Percentiles rank a stretch among this genome's conserved stretches.
Conservation (phyloP, 176 grass and related monocot genomes). For the Poa pratensis region DNA sequence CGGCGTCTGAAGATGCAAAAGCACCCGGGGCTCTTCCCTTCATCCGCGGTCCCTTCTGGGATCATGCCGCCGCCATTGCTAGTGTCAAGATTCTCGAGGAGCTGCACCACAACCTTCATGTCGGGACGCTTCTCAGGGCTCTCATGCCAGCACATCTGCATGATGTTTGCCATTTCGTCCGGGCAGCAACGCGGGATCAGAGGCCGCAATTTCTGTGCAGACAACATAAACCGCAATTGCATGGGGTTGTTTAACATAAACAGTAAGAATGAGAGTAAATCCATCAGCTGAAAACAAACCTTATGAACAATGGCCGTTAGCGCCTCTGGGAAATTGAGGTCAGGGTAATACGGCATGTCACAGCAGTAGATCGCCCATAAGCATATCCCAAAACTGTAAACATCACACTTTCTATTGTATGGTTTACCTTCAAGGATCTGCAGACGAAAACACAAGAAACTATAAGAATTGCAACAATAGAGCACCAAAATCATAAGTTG, state of each 20-base stretch:
- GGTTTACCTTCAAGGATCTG: slow-evolving; percentile 80
- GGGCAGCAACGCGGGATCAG: slow-evolving; percentile 76
- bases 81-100: slow-evolving; percentile 60
- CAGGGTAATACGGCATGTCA: slow-evolving; percentile 82
- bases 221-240: background rate
- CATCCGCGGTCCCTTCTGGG: slow-evolving; percentile 43
- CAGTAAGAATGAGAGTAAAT: background rate
- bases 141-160: slow-evolving; percentile 79
- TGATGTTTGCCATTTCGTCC: slow-evolving; percentile 58
- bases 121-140: slow-evolving; percentile 68
- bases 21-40: slow-evolving; percentile 44
- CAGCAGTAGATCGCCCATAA: slow-evolving; percentile 78
- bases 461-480: background rate
- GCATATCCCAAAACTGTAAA: slow-evolving; percentile 74
- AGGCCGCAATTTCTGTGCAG: slow-evolving; percentile 61
- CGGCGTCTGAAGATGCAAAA: slow-evolving; percentile 66
- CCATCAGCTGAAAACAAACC: slow-evolving; percentile 15
- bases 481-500: background rate
- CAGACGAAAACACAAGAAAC: background rate
- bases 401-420: slow-evolving; percentile 73
- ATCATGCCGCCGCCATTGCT: slow-evolving; percentile 68
- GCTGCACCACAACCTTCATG: slow-evolving; percentile 75
- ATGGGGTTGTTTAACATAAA: background rate
- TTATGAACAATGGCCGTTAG: slow-evolving; percentile 49
- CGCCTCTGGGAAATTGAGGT: slow-evolving; percentile 67